phyloP scores from a whole-genome alignment of 2,329 filamentous ascomycete genomes.

The Fusarium poae region DNA sequence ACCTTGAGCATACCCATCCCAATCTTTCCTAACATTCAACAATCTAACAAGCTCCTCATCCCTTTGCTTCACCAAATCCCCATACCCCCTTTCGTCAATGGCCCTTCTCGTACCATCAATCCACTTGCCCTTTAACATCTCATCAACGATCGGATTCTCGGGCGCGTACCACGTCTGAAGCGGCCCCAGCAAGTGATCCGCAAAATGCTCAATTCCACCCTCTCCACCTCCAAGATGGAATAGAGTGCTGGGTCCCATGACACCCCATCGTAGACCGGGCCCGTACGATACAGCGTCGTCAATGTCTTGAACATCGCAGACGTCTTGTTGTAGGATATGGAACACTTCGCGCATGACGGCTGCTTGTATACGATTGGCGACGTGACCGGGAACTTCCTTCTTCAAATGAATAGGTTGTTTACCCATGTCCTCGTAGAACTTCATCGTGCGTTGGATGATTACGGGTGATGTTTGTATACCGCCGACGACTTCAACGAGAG shows the following conservation, averaged over 20 bases:
- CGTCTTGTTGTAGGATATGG: constrained; percentile 15
- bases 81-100: background rate
- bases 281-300: constrained; percentile 30
- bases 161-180: constrained; percentile 28
- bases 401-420: constrained; percentile 24
- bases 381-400: constrained; percentile 25
- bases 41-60: constrained; percentile 29
- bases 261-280: constrained; percentile 20
- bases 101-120: constrained; percentile 11
- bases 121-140: constrained; percentile 15
- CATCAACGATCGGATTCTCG: constrained; percentile 25
- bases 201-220: constrained; percentile 31
- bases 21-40: constrained; percentile 26
- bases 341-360: constrained; percentile 30
- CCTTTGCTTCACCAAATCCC: constrained; percentile 15
- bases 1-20: constrained; percentile 7
- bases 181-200: constrained; percentile 20
- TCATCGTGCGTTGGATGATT: constrained; percentile 4
- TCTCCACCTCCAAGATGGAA: constrained; percentile 31
- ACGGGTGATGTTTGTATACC: constrained; percentile 4
- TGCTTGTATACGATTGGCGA: constrained; percentile 31
- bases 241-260: constrained; percentile 25
- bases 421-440: constrained; percentile 9
- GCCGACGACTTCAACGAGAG: constrained; percentile 27
- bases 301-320: constrained; percentile 21